These are phyloP conservation scores for Calophaca sinica DNA, from an alignment of 306 rosid species.

Conservation along the genomic window DNA sequence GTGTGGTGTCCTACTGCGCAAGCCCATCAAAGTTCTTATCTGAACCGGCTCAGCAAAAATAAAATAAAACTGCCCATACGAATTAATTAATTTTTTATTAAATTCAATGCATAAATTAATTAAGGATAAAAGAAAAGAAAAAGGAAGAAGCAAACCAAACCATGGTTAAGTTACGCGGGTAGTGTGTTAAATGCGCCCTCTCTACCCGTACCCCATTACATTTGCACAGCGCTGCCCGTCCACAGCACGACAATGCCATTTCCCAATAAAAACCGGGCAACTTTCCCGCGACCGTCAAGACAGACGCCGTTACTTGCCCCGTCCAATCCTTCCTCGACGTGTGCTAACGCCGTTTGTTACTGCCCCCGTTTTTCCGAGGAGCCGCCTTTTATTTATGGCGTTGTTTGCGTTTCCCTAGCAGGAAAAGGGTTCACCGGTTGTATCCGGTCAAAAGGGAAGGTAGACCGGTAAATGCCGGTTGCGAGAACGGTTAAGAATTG, in stretches of 20 bases:
- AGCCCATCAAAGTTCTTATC: too few species aligned
- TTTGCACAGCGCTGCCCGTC: conserved; percentile 54
- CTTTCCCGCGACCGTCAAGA: conserved; percentile 51
- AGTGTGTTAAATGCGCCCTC: conserved; percentile 58
- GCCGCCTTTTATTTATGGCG: conserved; percentile 49
- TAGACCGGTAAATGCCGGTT: conserved; percentile 57
- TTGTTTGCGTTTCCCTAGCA: conserved; percentile 48
- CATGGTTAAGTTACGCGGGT: conserved; percentile 39
- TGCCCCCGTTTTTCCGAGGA: conserved; percentile 13
- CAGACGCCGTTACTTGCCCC: conserved; percentile 50
- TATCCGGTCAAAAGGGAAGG: conserved; percentile 41
- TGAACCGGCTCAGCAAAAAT: not conserved
- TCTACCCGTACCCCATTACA: conserved; percentile 28
- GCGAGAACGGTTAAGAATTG: conserved; percentile 50
- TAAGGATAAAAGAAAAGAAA: not conserved
- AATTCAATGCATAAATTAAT: not conserved
- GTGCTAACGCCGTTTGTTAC: conserved; percentile 12
- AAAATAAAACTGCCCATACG: conserved; percentile 16
- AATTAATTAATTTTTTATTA: not conserved
- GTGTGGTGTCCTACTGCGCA: conserved; percentile 41
- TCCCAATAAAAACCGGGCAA: conserved; percentile 66
- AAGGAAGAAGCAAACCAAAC: not conserved
- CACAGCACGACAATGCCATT: conserved; percentile 69
- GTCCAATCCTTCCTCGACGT: conserved; percentile 22
- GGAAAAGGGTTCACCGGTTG: conserved; percentile 38